Conservation (phyloP, 305 asterid genomes). For the Solanum hybrid region DNA sequence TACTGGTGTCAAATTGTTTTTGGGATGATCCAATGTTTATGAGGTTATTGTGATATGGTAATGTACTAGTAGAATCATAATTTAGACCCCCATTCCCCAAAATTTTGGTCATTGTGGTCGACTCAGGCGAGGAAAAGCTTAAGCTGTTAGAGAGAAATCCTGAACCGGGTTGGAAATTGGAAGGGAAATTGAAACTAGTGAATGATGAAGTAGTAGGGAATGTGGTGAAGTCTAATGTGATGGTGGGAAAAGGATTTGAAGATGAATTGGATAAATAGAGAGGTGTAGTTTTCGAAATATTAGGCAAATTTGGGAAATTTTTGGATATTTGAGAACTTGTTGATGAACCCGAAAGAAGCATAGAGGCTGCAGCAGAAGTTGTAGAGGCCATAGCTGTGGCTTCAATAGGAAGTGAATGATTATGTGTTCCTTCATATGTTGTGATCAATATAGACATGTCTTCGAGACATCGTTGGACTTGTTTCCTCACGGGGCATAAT, state of each 20-base stretch:
- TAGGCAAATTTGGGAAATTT: constrained; percentile 14
- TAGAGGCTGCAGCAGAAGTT: constrained; percentile 86
- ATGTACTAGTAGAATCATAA: constrained; percentile 9
- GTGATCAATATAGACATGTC: constrained; percentile 74
- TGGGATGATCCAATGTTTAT: constrained; percentile 16
- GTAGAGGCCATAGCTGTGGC: constrained; percentile 95
- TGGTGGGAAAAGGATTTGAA: constrained; percentile 47
- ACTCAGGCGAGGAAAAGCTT: constrained; percentile 35
- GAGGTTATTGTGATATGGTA: constrained; percentile 12
- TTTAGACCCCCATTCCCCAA: constrained; percentile 31
- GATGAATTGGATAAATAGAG: constrained; percentile 28
- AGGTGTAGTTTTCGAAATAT: constrained; percentile 18
- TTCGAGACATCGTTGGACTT: constrained; percentile 65
- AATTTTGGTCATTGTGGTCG: constrained; percentile 20
- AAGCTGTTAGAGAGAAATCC: constrained; percentile 37
- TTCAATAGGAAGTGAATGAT: constrained; percentile 69
- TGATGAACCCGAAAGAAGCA: constrained; percentile 81
- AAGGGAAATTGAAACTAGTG: constrained; percentile 30
- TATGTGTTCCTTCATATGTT: constrained; percentile 80
- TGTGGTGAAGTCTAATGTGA: constrained; percentile 73
- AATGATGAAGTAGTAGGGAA: constrained; percentile 25
- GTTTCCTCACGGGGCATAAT: constrained; percentile 78
- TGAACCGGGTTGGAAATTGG: constrained; percentile 21
- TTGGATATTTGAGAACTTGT: too few species aligned
- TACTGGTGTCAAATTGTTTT: constrained; percentile 1